Percentiles rank a stretch among this genome's conserved stretches.
Conservation (phyloP, 2,329 filamentous ascomycete species). For the Tricladium varicosporioides region DNA sequence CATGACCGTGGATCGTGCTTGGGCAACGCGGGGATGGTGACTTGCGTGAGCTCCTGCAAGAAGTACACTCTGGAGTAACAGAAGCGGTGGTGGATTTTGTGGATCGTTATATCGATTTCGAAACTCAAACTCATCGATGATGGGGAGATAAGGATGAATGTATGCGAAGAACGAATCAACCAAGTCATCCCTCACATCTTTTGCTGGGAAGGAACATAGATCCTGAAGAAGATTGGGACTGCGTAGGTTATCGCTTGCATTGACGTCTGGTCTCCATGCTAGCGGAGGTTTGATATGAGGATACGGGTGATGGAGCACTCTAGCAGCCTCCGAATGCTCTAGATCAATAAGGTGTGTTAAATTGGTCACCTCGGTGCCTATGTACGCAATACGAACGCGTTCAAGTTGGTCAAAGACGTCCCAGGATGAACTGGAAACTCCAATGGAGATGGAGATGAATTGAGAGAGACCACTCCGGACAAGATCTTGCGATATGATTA, state of each 20-base stretch:
- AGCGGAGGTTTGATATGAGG: constrained; percentile 17
- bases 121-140: constrained; percentile 27
- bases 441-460: neutral
- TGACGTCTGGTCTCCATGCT: constrained; percentile 21
- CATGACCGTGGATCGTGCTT: constrained; percentile 24
- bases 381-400: constrained; percentile 20
- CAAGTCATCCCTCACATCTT: constrained; percentile 28
- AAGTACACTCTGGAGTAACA: constrained; percentile 33
- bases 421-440: neutral
- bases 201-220: constrained; percentile 15
- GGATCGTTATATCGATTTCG: constrained; percentile 10
- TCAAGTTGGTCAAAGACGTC: neutral
- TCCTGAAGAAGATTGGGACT: constrained; percentile 2
- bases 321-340: constrained; percentile 11
- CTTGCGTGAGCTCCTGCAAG: constrained; percentile 29
- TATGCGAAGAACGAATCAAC: constrained; percentile 26
- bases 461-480: neutral
- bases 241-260: constrained; percentile 7
- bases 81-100: constrained; percentile 26
- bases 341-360: constrained; percentile 15
- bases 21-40: constrained; percentile 25
- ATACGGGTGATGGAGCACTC: constrained; percentile 18
- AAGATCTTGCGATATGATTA: neutral
- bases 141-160: constrained; percentile 25
- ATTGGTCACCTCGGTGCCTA: constrained; percentile 18